A percentile compares a stretch with the other conserved stretches of the same genome.
Conservation (phyloP, 306 rosid species). For the Prunus mume region DNA sequence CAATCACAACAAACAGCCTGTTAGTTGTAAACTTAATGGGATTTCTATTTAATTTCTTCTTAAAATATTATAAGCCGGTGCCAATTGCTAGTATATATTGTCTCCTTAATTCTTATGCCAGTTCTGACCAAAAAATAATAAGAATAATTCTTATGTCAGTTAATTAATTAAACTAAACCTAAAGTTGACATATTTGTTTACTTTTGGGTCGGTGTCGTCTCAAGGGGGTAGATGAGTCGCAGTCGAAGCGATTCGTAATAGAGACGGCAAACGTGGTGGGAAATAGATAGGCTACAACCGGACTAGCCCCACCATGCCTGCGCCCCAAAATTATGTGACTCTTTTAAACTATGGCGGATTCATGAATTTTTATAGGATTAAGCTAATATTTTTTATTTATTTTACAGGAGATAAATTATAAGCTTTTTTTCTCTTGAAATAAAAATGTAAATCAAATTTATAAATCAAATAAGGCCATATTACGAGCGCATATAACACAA, state of each 20-base stretch:
- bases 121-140: no score
- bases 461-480: no score
- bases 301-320: background rate
- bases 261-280: background rate
- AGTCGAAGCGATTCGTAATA: background rate
- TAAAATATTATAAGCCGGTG: background rate
- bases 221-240: background rate
- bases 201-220: background rate
- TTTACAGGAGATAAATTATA: no score
- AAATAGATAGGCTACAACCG: background rate
- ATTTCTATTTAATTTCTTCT: background rate
- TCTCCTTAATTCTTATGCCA: background rate
- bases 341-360: no score
- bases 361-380: no score
- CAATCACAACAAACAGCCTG: background rate
- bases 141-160: no score
- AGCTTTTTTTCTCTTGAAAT: no score
- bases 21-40: background rate
- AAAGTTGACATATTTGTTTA: background rate
- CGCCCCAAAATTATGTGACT: no score
- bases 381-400: no score
- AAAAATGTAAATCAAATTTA: no score
- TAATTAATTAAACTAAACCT: background rate
- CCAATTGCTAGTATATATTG: background rate
- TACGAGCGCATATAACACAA: no score